Evolutionary conservation across 2,329 filamentous ascomycete species (phyloP).

Genomic region (Exophiala phaeomuriformis): DNA sequence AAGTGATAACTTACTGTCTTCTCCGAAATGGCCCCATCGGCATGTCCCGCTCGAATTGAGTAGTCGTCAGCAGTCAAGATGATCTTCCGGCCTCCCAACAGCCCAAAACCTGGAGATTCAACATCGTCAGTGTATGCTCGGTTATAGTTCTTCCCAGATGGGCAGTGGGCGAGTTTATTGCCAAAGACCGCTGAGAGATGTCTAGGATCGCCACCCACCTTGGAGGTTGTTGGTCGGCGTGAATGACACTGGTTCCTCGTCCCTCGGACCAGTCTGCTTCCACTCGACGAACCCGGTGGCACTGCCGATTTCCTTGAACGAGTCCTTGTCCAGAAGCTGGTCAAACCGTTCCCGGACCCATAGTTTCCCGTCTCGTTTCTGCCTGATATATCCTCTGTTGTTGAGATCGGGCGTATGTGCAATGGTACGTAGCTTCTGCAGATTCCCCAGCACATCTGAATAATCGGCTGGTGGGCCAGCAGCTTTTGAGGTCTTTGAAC

Average conservation of each 20-base stretch:
- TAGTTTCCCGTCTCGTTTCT: conserved; percentile 57
- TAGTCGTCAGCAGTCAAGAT: conserved; percentile 60
- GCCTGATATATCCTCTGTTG: conserved; percentile 52
- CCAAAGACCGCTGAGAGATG: no score
- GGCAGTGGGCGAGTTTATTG: no score
- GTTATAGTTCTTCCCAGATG: no score
- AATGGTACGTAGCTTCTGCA: conserved; percentile 46
- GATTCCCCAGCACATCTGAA: conserved; percentile 53
- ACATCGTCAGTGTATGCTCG: no score
- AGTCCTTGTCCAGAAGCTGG: conserved; percentile 48
- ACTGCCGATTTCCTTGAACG: conserved; percentile 54
- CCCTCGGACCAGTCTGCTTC: conserved; percentile 38
- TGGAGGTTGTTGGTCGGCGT: conserved; percentile 58
- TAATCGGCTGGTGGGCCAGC: conserved; percentile 51
- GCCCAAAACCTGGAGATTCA: background rate
- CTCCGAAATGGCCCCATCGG: conserved; percentile 51
- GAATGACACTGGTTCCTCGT: conserved; percentile 46
- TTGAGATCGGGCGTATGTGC: conserved; percentile 49
- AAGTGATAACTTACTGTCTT: conserved; percentile 40
- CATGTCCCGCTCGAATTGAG: conserved; percentile 55
- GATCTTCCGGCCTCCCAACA: conserved; percentile 32
- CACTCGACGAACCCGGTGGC: conserved; percentile 54
- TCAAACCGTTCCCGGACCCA: conserved; percentile 58
- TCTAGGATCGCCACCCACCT: conserved; percentile 32
- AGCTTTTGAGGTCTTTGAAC: conserved; percentile 1